phyloP scores from a whole-genome alignment of 441 rosid species.

The Gossypium trilobum region DNA sequence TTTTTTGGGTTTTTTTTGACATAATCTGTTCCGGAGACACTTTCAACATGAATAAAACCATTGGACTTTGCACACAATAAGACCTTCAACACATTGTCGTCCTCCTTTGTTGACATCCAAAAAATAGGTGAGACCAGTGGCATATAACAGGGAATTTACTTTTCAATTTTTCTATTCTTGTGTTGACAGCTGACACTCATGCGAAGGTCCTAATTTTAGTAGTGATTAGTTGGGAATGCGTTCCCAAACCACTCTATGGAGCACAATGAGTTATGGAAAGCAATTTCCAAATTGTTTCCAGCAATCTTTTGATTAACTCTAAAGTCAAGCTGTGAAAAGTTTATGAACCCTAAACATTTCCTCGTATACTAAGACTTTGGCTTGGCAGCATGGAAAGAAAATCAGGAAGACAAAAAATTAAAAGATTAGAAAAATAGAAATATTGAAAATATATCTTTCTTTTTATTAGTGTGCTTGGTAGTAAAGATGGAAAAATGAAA shows the following conservation, averaged over 20 bases:
- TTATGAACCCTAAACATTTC: not conserved
- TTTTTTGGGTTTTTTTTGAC: not conserved
- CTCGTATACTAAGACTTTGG: not conserved
- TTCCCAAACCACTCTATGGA: not conserved
- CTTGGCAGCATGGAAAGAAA: not conserved
- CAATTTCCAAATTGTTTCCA: not conserved
- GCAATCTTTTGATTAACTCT: not conserved
- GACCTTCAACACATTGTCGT: not conserved
- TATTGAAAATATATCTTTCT: no score
- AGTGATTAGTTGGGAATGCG: not conserved
- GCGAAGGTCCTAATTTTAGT: not conserved
- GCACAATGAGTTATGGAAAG: not conserved
- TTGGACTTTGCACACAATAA: not conserved
- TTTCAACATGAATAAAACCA: not conserved
- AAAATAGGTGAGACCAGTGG: not conserved
- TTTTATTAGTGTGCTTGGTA: not conserved
- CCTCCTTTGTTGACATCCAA: not conserved
- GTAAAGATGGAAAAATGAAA: not conserved
- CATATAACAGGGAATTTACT: not conserved
- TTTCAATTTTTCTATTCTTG: not conserved
- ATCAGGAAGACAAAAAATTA: no score
- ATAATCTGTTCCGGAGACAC: not conserved
- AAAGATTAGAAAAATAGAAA: not conserved
- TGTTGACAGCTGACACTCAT: not conserved
- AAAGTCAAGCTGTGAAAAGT: not conserved